Conservation (phyloP, 768 basidiomycete genomes). For the Psilocybe subaeruginosa region DNA sequence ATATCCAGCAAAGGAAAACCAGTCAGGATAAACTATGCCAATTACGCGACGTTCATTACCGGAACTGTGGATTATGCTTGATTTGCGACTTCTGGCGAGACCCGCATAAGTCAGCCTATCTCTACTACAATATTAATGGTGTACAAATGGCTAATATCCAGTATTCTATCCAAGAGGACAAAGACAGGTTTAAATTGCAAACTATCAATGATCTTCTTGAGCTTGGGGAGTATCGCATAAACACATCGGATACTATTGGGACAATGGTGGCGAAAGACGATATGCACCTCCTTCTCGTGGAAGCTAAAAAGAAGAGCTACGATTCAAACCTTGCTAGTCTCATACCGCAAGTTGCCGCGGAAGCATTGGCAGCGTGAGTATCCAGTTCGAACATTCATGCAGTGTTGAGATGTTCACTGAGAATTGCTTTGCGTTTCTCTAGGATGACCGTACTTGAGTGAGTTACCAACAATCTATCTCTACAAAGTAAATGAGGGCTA, state of each 20-base stretch:
- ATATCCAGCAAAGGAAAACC: neutral
- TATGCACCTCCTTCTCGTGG: neutral
- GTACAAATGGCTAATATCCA: neutral
- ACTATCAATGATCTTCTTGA: neutral
- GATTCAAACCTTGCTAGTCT: neutral
- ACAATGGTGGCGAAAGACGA: neutral
- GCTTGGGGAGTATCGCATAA: neutral
- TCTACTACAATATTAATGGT: no score
- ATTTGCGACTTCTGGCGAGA: neutral
- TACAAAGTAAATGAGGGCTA: neutral
- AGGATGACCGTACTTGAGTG: neutral
- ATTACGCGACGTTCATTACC: neutral
- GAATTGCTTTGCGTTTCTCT: neutral
- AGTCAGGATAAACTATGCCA: neutral
- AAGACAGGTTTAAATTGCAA: neutral
- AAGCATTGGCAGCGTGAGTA: neutral
- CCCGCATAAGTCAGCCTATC: neutral
- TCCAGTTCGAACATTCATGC: no score
- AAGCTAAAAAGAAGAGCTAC: neutral
- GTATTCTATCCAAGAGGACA: neutral
- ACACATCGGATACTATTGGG: neutral
- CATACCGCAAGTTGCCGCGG: neutral
- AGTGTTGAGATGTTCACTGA: no score
- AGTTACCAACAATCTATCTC: neutral
- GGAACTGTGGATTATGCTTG: neutral